A percentile compares a stretch with the other conserved stretches of the same genome.
These are phyloP conservation scores for Amyloporia xantha DNA, from an alignment of 768 basidiomycete species.

Conservation along the genomic window DNA sequence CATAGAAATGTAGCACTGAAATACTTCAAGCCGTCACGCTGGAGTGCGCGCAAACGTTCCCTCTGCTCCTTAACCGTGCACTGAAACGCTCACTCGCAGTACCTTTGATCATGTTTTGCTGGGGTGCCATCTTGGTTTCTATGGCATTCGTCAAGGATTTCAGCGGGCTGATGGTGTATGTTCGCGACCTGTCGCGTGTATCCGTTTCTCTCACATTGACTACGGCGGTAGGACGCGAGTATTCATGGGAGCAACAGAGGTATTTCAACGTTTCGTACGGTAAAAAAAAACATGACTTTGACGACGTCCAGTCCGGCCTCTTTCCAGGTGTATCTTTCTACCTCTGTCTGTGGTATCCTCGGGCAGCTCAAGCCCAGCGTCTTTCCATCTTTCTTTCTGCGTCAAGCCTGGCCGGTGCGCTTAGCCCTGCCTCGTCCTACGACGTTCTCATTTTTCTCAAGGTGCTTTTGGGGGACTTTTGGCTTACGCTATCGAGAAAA, in stretches of 20 bases:
- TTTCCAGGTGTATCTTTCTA: slow-evolving; percentile 12
- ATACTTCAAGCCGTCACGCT: slow-evolving; percentile 2
- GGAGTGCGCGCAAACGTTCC: neutral
- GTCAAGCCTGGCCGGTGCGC: slow-evolving; percentile 6
- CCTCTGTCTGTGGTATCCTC: slow-evolving; percentile 10
- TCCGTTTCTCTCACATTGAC: neutral
- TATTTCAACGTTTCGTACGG: neutral
- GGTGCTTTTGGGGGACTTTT: slow-evolving; percentile 13
- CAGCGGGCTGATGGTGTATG: slow-evolving; percentile 4
- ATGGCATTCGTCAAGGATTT: slow-evolving; percentile 10
- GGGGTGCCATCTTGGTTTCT: slow-evolving; percentile 3
- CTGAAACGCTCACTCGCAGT: slow-evolving; percentile 1
- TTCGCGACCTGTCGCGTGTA: neutral
- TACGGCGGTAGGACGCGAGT: slow-evolving; percentile 5
- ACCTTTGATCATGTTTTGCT: slow-evolving; percentile 8
- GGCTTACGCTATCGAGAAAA: slow-evolving; percentile 9
- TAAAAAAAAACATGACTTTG: neutral
- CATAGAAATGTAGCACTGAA: slow-evolving; percentile 9
- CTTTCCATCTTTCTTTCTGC: slow-evolving; percentile 7
- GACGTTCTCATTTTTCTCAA: neutral
- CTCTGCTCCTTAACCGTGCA: neutral
- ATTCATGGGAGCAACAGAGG: slow-evolving; percentile 6
- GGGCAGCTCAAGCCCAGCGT: slow-evolving; percentile 5
- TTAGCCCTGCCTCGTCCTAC: neutral
- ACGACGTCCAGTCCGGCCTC: slow-evolving; percentile 5